phyloP scores from a whole-genome alignment of 2,329 filamentous ascomycete genomes.

The Rhytidhysteron rufulum region DNA sequence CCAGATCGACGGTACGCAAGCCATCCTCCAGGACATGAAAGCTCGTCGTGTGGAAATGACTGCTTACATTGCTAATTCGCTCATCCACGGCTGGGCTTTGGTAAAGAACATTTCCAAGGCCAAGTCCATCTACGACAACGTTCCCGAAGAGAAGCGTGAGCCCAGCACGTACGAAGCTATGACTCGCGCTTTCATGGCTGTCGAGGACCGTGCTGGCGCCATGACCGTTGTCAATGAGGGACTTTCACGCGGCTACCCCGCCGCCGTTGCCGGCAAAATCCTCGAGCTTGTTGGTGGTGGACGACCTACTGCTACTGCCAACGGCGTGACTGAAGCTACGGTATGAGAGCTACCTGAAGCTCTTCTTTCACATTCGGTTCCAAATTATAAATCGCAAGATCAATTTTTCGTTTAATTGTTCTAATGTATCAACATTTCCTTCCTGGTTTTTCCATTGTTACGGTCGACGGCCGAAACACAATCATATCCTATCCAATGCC shows the following conservation, averaged over 20 bases:
- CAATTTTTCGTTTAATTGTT: neutral
- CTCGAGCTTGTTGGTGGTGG: conserved; percentile 68
- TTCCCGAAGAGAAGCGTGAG: conserved; percentile 76
- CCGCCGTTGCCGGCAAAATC: conserved; percentile 89
- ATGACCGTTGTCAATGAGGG: conserved; percentile 83
- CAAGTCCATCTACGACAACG: conserved; percentile 71
- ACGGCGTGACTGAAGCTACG: conserved; percentile 10
- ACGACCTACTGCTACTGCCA: conserved; percentile 13
- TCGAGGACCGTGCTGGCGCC: conserved; percentile 73
- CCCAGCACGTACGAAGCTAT: conserved; percentile 98
- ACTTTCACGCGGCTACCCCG: conserved; percentile 82
- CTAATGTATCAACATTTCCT: neutral
- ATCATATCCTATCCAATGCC: no score
- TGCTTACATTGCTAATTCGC: conserved; percentile 95
- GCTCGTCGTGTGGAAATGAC: conserved; percentile 75
- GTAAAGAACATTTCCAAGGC: conserved; percentile 78
- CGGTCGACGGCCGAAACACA: no score
- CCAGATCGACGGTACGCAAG: conserved; percentile 66
- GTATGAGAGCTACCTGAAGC: no score
- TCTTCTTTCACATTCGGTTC: no score
- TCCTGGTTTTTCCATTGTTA: no score
- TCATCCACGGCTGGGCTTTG: conserved; percentile 94
- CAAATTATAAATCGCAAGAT: conserved; percentile 6
- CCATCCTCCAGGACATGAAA: conserved; percentile 73
- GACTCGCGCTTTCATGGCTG: conserved; percentile 86